A percentile compares a stretch with the other conserved stretches of the same genome.
phyloP scores from a whole-genome alignment of 331 rosid species.

The Malus hybrid region DNA sequence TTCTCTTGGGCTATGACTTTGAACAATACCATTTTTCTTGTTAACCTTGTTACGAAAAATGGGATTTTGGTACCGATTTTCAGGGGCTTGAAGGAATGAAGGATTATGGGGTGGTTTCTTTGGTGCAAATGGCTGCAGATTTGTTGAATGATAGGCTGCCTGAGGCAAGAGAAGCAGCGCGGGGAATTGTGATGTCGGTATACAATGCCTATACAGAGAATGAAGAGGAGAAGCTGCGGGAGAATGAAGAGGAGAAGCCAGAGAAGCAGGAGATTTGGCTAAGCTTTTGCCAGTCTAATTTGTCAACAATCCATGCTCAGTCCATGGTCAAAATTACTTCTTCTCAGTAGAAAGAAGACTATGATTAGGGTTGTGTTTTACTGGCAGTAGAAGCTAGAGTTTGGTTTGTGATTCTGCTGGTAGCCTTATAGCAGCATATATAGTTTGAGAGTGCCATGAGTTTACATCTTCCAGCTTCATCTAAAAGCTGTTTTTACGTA shows the following conservation, averaged over 20 bases:
- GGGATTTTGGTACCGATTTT: neutral
- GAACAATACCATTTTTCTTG: neutral
- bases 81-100: constrained; percentile 73
- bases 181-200: constrained; percentile 51
- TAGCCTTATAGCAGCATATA: neutral
- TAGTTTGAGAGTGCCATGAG: neutral
- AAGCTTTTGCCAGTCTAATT: too few species aligned
- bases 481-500: constrained; percentile 29
- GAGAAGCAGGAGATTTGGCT: too few species aligned
- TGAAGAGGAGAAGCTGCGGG: too few species aligned
- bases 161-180: constrained; percentile 87
- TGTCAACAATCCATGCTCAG: too few species aligned
- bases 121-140: constrained; percentile 68
- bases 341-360: constrained; percentile 1
- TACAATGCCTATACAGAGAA: constrained; percentile 21
- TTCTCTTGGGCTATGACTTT: neutral
- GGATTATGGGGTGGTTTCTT: constrained; percentile 48
- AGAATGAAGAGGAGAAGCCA: too few species aligned
- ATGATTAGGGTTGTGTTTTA: neutral
- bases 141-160: constrained; percentile 82
- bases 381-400: neutral
- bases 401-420: neutral
- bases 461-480: constrained; percentile 1
- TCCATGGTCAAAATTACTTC: too few species aligned
- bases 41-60: neutral